Evolutionary conservation across 2,329 filamentous ascomycete genomes (phyloP), one percentile per base, ranked within the genome.

Genomic region (Zopfia rhizophila): DNA sequence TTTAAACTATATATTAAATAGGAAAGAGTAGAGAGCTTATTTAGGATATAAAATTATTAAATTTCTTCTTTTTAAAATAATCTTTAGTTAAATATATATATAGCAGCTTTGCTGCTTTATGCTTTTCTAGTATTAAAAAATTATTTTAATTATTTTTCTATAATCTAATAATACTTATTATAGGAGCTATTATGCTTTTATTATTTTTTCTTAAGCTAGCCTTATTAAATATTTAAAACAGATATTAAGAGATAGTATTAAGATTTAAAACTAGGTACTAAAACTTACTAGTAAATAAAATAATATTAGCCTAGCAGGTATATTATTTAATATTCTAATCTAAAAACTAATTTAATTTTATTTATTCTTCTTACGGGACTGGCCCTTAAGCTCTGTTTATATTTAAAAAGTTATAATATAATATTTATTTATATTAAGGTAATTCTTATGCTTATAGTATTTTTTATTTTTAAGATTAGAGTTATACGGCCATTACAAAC

Each of bases 161-260:
- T 32, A 27, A 30, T 32, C 19, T 28, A 27, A 12, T 16, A n/a
- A 44, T 44, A 28, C 53, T 54, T 35, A 32, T 40, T 19, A 25
- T 48, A 24, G 55, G 56, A 40, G 55, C 53, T 48, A 53, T 47
- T 23, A 56, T 23, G 19, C 19, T 35, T 22, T 49, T 38, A 32
- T 54, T 43, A 41, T 43, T 56, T 33, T 23, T 45, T 27, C 55
- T 50, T 23, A 39, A 56, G 37, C 46, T 58, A 25, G 11, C 46
- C 14, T 14, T 18, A 36, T 58, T 44, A 35, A 58, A 56, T 24
- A 43, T 46, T 31, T 53, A 38, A 40, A 58, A 58, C 47, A 58
- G 38, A 37, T 56, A 58, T 23, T 39, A 28, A 17, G 53, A 46
- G 21, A 43, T 35, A 44, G 28, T 22, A 3, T 42, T 40, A 16